Conservation (phyloP, 306 rosid genomes). For the Sechiopsis laciniata region DNA sequence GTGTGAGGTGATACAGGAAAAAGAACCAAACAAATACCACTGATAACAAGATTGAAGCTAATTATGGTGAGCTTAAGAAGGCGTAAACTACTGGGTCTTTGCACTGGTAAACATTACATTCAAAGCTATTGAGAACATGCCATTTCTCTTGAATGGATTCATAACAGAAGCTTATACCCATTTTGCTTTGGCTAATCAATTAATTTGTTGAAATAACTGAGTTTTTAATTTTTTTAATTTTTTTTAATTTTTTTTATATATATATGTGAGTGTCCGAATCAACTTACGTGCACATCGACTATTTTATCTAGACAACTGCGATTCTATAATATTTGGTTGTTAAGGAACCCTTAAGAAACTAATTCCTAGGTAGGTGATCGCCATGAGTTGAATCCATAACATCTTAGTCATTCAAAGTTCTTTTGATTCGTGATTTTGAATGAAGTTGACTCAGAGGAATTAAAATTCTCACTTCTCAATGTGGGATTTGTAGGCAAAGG, state of each 20-base stretch:
- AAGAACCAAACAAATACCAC: neutral
- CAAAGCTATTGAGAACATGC: neutral
- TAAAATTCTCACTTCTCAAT: neutral
- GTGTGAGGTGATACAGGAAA: slow-evolving; percentile 4
- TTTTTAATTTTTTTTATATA: too few relatives aligned
- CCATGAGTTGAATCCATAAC: too few relatives aligned
- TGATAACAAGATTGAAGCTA: neutral
- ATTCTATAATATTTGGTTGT: too few relatives aligned
- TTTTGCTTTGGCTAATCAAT: neutral
- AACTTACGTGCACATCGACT: too few relatives aligned
- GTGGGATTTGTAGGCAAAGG: slow-evolving; percentile 46
- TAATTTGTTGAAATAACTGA: slow-evolving; percentile 2
- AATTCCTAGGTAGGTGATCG: too few relatives aligned
- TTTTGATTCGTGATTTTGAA: slow-evolving; percentile 8
- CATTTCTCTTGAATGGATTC: neutral
- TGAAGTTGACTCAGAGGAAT: neutral
- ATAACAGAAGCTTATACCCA: neutral
- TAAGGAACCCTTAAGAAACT: too few relatives aligned
- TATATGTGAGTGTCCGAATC: too few relatives aligned
- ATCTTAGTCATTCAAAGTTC: too few relatives aligned
- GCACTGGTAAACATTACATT: slow-evolving; percentile 56
- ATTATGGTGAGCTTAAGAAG: slow-evolving; percentile 94
- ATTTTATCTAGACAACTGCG: too few relatives aligned
- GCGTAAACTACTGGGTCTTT: slow-evolving; percentile 86
- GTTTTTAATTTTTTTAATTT: too few relatives aligned